phyloP scores from a whole-genome alignment of 805 yeast species.

The Clavispora fructus region DNA sequence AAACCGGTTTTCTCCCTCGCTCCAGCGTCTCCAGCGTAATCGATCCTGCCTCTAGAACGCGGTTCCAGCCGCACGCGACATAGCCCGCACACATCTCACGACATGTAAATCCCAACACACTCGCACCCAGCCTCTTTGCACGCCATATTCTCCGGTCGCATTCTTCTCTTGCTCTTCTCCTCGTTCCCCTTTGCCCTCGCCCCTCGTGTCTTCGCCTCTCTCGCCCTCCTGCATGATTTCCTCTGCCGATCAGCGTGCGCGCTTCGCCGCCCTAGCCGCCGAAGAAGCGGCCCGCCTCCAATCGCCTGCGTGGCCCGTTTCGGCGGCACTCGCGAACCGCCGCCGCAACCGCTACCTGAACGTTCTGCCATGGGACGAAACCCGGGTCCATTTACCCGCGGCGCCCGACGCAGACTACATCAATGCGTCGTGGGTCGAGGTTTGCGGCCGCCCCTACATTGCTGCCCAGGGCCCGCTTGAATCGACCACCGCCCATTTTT shows the following conservation, averaged over 20 bases:
- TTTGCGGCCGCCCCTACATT: constrained; percentile 42
- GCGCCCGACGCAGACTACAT: constrained; percentile 25
- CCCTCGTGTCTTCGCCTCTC: neutral
- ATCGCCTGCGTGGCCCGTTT: constrained; percentile 7
- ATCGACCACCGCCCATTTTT: constrained; percentile 75
- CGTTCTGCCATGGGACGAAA: constrained; percentile 61
- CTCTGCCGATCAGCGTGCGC: constrained; percentile 4
- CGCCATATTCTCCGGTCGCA: too few species aligned
- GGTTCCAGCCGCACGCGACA: too few species aligned
- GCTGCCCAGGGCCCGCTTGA: constrained; percentile 88
- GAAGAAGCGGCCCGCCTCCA: constrained; percentile 5
- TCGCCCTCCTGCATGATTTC: neutral
- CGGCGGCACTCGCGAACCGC: constrained; percentile 7
- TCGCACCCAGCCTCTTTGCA: too few species aligned
- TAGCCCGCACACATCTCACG: too few species aligned
- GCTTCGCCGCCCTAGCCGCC: constrained; percentile 4
- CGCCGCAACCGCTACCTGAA: constrained; percentile 51
- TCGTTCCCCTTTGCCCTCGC: neutral
- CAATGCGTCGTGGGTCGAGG: constrained; percentile 32
- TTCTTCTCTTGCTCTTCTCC: too few species aligned
- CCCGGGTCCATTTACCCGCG: constrained; percentile 41
- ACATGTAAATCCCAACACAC: too few species aligned
- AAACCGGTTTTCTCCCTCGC: too few species aligned
- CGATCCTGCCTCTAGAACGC: too few species aligned
- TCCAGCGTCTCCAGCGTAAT: too few species aligned